A percentile compares a stretch with the other conserved stretches of the same genome.
phyloP scores from a whole-genome alignment of 2,329 filamentous ascomycete species.

The Colletotrichum camelliae region DNA sequence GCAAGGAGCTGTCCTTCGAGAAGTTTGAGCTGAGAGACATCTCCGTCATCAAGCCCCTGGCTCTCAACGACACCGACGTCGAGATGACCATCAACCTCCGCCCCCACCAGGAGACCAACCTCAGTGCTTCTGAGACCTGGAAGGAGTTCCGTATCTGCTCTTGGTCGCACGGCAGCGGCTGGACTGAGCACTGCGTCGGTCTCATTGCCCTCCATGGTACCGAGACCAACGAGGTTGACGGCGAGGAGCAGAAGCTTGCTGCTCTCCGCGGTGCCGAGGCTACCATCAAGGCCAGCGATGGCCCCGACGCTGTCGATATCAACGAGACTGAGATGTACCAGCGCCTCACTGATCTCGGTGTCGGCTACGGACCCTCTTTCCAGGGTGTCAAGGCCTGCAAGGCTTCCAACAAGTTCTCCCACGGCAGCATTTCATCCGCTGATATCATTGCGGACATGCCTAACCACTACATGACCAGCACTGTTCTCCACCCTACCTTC shows the following conservation, averaged over 20 bases:
- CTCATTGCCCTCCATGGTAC: slow-evolving; percentile 45
- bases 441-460: slow-evolving; percentile 25
- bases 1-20: slow-evolving; percentile 36
- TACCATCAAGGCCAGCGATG: slow-evolving; percentile 32
- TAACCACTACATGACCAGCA: slow-evolving; percentile 24
- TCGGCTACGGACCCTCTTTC: slow-evolving; percentile 56
- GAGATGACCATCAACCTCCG: slow-evolving; percentile 56
- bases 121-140: slow-evolving; percentile 51
- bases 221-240: slow-evolving; percentile 46
- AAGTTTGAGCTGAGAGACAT: slow-evolving; percentile 54
- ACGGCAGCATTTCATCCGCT: slow-evolving; percentile 9
- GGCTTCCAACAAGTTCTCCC: slow-evolving; percentile 28
- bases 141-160: slow-evolving; percentile 63
- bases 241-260: slow-evolving; percentile 29
- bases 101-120: slow-evolving; percentile 44
- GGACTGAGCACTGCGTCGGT: slow-evolving; percentile 65
- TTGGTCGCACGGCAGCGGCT: slow-evolving; percentile 54
- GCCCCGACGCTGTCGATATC: slow-evolving; percentile 28
- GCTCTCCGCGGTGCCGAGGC: slow-evolving; percentile 32
- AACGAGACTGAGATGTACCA: slow-evolving; percentile 46
- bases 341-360: slow-evolving; percentile 48
- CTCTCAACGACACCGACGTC: slow-evolving; percentile 52
- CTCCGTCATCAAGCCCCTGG: slow-evolving; percentile 48
- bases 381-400: slow-evolving; percentile 53
- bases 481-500: slow-evolving; percentile 25